Percentiles rank a stretch among this genome's conserved stretches.
phyloP scores from a whole-genome alignment of 371 early-diverging fungal species.

The Mucor velutinosus region DNA sequence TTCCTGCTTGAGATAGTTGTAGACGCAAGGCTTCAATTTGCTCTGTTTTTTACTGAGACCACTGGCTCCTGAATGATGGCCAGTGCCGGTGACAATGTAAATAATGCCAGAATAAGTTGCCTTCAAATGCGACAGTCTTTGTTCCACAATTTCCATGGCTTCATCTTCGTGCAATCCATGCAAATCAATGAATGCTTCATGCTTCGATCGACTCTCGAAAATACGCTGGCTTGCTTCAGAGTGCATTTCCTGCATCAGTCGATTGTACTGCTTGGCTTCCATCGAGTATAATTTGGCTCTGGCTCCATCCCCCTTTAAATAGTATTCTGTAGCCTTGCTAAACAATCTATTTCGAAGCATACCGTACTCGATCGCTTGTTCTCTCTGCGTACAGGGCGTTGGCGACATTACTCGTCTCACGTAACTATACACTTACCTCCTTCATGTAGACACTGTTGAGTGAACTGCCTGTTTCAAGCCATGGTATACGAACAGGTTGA shows the following conservation, averaged over 20 bases:
- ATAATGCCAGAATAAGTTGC: slow-evolving; percentile 36
- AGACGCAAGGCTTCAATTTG: slow-evolving; percentile 44
- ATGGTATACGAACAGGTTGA: slow-evolving; percentile 54
- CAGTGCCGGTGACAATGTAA: slow-evolving; percentile 58
- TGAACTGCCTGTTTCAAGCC: slow-evolving; percentile 58
- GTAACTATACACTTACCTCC: slow-evolving; percentile 41
- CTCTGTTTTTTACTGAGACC: slow-evolving; percentile 44
- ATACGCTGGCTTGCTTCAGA: slow-evolving; percentile 60
- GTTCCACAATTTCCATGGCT: slow-evolving; percentile 52
- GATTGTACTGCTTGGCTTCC: slow-evolving; percentile 61
- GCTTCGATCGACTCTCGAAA: slow-evolving; percentile 52
- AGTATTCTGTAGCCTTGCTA: slow-evolving; percentile 57
- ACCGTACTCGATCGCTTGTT: slow-evolving; percentile 59
- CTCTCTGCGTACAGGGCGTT: slow-evolving; percentile 29
- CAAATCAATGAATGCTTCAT: slow-evolving; percentile 61
- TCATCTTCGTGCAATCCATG: slow-evolving; percentile 68
- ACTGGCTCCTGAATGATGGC: slow-evolving; percentile 50
- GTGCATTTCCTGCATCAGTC: slow-evolving; percentile 61
- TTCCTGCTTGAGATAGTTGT: slow-evolving; percentile 32
- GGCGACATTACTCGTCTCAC: no score
- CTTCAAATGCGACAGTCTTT: slow-evolving; percentile 43
- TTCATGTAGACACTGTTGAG: slow-evolving; percentile 50
- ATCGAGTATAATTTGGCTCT: slow-evolving; percentile 55
- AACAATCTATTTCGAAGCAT: slow-evolving; percentile 62
- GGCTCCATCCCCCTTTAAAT: slow-evolving; percentile 58